phyloP scores from a whole-genome alignment of 163 green algal species.

The Coccomyxa subellipsoidea region DNA sequence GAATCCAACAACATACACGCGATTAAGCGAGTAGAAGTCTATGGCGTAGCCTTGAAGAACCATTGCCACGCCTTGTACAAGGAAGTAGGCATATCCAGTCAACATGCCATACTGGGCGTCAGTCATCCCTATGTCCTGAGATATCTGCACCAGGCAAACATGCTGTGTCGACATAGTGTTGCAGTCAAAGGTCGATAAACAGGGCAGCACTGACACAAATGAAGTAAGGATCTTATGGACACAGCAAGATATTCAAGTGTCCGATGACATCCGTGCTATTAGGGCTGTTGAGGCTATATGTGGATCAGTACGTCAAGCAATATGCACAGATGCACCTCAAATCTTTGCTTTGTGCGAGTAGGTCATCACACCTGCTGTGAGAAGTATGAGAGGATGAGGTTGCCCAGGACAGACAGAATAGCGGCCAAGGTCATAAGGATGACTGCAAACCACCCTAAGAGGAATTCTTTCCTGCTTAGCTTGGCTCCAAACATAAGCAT shows the following conservation, averaged over 20 bases:
- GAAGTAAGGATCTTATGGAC: too few species aligned
- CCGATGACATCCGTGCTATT: background rate
- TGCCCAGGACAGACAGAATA: background rate
- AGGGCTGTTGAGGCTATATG: background rate
- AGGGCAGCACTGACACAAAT: too few species aligned
- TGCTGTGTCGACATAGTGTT: background rate
- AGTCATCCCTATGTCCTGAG: background rate
- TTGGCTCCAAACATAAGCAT: background rate
- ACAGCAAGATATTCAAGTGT: background rate
- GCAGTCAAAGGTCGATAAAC: background rate
- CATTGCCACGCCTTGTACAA: background rate
- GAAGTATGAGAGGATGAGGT: constrained; percentile 5
- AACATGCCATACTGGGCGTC: background rate
- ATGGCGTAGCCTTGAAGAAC: background rate
- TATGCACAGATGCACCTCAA: background rate
- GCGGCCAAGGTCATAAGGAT: background rate
- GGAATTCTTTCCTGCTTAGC: background rate
- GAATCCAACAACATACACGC: constrained; percentile 1
- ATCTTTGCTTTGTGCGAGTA: background rate
- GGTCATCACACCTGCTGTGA: background rate
- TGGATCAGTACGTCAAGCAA: background rate
- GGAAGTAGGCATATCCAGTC: background rate
- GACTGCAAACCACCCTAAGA: background rate
- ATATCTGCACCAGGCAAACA: background rate
- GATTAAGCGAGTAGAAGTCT: background rate